Base-by-base conservation (phyloP, 352 stramenopile genomes). In the Globisporangium perplexum region DNA sequence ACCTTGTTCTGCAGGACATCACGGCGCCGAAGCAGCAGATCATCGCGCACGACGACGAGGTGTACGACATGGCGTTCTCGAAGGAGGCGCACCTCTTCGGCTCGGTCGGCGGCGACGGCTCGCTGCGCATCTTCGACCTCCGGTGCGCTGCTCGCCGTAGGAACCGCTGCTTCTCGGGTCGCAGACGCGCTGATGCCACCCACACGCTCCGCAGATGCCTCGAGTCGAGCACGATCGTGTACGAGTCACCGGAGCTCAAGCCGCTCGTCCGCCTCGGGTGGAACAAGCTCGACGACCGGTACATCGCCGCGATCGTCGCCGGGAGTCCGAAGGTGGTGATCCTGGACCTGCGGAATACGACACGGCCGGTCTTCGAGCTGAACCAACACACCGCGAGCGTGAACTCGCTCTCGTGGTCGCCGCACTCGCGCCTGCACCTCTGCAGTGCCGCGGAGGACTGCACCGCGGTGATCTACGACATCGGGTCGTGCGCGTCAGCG, bases 281-380 rank as follows among this genome's bases (percentile, higher is more conserved):
- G 93, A 99, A 98, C 73, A 97, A 98, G 61, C 90, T 98, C 47
- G 96, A 99, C 74, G 80, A 96, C 10, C 97, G 98, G 50, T 99
- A 98, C 61, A 69, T 99, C 43, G 97, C 96, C 6, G 96, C 90
- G 0, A 97, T 99, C 47, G 78, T 90, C 22, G 83, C 95, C 3
- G 92, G 98, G 54, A 96, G 85, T 42, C 62, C 79, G 15, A 96
- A 83, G 38, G 96, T 96, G 5, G 83, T 98, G 8, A 86, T 99
- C 46, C 76, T 99, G n/a, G 97, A 99, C 70, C 77, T 98, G 51
- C 90, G 96, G 46, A 84, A 97, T 31, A 86, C 93, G n/a, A 74
- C 77, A 30, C 74, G 84, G 23, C 90, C 96, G 1, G 86, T 98
- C 26, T 85, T 93, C 17, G 91, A 98, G 65, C 72, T 99, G 10